Conservation (phyloP, 2,329 filamentous ascomycete genomes). For the Nothophoma quercina region DNA sequence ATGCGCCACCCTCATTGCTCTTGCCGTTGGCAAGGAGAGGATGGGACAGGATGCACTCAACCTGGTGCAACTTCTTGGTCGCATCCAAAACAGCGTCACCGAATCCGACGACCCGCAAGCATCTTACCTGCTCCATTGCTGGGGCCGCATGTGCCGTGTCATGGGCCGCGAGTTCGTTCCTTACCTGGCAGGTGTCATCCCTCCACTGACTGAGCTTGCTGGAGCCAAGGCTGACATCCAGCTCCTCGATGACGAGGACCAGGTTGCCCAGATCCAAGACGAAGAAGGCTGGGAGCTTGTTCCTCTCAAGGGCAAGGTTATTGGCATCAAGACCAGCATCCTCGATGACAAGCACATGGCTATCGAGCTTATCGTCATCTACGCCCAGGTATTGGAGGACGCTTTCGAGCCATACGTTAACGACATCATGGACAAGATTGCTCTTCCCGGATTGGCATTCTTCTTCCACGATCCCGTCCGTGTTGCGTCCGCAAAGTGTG, state of each 20-base stretch:
- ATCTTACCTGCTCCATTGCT: conserved; percentile 97
- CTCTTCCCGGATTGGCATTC: conserved; percentile 90
- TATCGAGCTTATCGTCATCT: conserved; percentile 97
- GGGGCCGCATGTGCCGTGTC: conserved; percentile 98
- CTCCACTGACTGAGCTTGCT: conserved; percentile 87
- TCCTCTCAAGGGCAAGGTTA: conserved; percentile 95
- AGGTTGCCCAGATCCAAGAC: conserved; percentile 89
- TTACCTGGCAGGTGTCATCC: conserved; percentile 92
- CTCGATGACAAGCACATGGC: conserved; percentile 99
- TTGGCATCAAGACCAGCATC: conserved; percentile 95
- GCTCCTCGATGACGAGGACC: conserved; percentile 91
- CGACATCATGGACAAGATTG: conserved; percentile 96
- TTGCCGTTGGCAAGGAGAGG: conserved; percentile 92
- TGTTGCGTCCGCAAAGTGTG: conserved; percentile 91
- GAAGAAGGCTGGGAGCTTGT: conserved; percentile 98
- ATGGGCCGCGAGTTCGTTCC: conserved; percentile 89
- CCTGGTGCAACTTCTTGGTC: conserved; percentile 84
- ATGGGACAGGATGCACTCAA: conserved; percentile 88
- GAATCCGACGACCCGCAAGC: conserved; percentile 95
- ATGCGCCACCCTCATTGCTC: conserved; percentile 92
- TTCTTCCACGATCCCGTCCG: conserved; percentile 99
- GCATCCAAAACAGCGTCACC: conserved; percentile 80
- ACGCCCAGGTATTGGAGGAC: conserved; percentile 92
- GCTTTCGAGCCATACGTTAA: conserved; percentile 91
- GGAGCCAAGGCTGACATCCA: conserved; percentile 97